These are phyloP conservation scores for Phytophthora syringae DNA, from an alignment of 352 stramenopile genomes.

Conservation along the genomic window DNA sequence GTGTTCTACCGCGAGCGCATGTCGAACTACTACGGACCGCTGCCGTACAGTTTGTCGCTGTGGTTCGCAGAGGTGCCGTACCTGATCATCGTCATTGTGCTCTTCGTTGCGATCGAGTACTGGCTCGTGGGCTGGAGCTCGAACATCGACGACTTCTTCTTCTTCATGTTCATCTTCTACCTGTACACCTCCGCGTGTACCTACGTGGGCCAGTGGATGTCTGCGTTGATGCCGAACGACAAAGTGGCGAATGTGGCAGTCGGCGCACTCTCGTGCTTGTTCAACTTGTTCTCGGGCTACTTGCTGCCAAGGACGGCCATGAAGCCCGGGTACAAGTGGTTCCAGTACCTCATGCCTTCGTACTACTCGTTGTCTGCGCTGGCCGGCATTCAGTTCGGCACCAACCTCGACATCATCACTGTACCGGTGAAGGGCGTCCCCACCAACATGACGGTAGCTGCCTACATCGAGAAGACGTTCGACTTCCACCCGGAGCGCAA, in stretches of 20 bases:
- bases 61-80: constrained; percentile 63
- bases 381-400: constrained; percentile 33
- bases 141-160: constrained; percentile 36
- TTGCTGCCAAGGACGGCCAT: constrained; percentile 47
- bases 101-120: constrained; percentile 65
- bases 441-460: constrained; percentile 19
- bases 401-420: constrained; percentile 28
- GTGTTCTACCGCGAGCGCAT: constrained; percentile 71
- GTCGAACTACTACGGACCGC: constrained; percentile 70
- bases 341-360: constrained; percentile 60
- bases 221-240: constrained; percentile 59
- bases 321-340: constrained; percentile 58
- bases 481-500: constrained; percentile 53
- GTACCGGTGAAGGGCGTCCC: not conserved
- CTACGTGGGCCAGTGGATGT: constrained; percentile 71
- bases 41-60: constrained; percentile 66
- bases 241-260: constrained; percentile 77
- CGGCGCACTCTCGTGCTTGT: constrained; percentile 57
- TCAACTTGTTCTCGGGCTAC: constrained; percentile 66
- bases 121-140: constrained; percentile 54
- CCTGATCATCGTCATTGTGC: constrained; percentile 39
- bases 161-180: constrained; percentile 45
- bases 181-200: constrained; percentile 61
- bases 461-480: constrained; percentile 45
- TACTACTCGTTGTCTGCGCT: constrained; percentile 49